Conservation (phyloP, 176 grass and related monocot species). For the Eleusine indica region DNA sequence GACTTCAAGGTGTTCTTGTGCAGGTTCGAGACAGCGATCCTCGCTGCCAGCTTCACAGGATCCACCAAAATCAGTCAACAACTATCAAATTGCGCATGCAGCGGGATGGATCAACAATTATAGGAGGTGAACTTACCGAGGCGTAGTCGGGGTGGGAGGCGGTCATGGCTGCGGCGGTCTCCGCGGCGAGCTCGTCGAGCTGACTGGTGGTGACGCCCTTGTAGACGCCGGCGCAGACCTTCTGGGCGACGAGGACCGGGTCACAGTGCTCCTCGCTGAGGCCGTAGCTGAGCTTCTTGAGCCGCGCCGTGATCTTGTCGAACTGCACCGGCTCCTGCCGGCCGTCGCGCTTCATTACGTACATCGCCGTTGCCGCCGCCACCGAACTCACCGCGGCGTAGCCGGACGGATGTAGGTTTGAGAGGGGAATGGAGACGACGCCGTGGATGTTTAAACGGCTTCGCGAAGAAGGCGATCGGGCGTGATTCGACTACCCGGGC, state of each 20-base stretch:
- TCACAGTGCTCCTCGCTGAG: conserved; percentile 98
- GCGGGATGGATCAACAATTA: background rate
- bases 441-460: background rate
- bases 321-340: conserved; percentile 86
- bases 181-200: conserved; percentile 94
- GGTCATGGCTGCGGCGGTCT: conserved; percentile 87
- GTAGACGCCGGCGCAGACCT: conserved; percentile 88
- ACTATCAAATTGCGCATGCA: too few species aligned
- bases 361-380: conserved; percentile 50
- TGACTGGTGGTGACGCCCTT: conserved; percentile 96
- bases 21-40: conserved; percentile 90
- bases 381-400: background rate
- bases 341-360: conserved; percentile 92
- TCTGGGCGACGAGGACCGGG: conserved; percentile 86
- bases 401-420: background rate
- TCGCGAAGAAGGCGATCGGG: background rate
- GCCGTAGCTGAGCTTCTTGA: conserved; percentile 96
- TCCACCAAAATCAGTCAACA: background rate
- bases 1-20: conserved; percentile 85
- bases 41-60: conserved; percentile 68
- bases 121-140: conserved; percentile 35
- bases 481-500: background rate
- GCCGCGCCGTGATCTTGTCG: conserved; percentile 94
- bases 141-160: conserved; percentile 93
- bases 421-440: conserved; percentile 12